These are phyloP conservation scores for Picea glauca DNA, from an alignment of 75 land plant species.

Conservation along the genomic window DNA sequence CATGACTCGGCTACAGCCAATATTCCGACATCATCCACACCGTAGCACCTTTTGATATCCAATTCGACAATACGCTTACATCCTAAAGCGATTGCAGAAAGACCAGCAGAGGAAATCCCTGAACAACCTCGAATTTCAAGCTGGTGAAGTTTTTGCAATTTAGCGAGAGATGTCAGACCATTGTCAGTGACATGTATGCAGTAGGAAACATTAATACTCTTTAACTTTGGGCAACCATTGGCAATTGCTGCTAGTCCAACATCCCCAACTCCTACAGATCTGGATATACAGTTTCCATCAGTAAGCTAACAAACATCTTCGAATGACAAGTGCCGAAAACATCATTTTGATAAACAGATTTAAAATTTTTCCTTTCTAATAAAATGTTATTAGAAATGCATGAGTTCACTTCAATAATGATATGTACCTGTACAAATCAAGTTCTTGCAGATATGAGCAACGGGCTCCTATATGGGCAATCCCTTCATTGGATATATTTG, in stretches of 20 bases:
- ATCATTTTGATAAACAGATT: background rate
- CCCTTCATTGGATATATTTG: constrained; percentile 62
- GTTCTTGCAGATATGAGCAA: constrained; percentile 65
- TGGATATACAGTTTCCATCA: constrained; percentile 21
- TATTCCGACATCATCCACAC: constrained; percentile 70
- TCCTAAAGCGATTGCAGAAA: constrained; percentile 57
- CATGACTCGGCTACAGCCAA: constrained; percentile 59
- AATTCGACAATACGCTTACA: constrained; percentile 67
- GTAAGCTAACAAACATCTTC: background rate
- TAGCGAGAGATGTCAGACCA: constrained; percentile 49
- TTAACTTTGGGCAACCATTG: constrained; percentile 53
- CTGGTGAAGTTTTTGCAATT: constrained; percentile 44
- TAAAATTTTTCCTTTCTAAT: background rate
- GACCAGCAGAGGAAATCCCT: constrained; percentile 60
- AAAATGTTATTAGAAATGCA: background rate
- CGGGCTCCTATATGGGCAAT: constrained; percentile 47
- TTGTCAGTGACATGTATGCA: constrained; percentile 69
- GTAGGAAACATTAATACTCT: constrained; percentile 71
- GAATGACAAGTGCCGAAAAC: background rate
- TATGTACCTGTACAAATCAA: constrained; percentile 87
- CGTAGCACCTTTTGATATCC: constrained; percentile 77
- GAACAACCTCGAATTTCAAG: constrained; percentile 77
- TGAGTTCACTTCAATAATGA: background rate
- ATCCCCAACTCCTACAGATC: constrained; percentile 71
- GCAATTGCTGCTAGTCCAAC: constrained; percentile 59